Conservation (phyloP, 768 basidiomycete species). For the Cubamyces lactineus region DNA sequence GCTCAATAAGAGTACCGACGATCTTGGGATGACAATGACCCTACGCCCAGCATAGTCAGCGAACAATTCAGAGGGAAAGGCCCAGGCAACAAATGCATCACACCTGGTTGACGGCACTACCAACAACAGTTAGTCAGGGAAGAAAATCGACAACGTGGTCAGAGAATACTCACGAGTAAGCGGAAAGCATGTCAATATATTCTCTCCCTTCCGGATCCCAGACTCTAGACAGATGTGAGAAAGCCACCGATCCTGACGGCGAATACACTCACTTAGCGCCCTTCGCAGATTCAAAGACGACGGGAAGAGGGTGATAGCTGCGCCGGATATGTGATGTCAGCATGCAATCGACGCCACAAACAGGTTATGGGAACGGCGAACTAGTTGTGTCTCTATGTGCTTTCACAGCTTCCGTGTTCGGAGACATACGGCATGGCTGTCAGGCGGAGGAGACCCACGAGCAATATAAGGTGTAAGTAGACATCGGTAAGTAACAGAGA, state of each 20-base stretch:
- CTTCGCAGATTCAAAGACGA: constrained; percentile 88
- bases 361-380: constrained; percentile 12
- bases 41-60: constrained; percentile 35
- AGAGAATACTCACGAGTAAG: constrained; percentile 78
- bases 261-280: constrained; percentile 82
- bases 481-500: constrained; percentile 4
- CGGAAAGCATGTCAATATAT: constrained; percentile 98
- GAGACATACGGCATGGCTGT: constrained; percentile 15
- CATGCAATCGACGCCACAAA: not conserved
- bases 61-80: not conserved
- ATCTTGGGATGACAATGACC: constrained; percentile 94
- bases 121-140: not conserved
- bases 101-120: constrained; percentile 86
- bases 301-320: constrained; percentile 95
- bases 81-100: constrained; percentile 27
- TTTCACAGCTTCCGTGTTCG: constrained; percentile 13
- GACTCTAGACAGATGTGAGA: constrained; percentile 50
- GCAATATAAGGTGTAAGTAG: not conserved
- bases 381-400: constrained; percentile 11
- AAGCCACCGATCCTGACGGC: constrained; percentile 27
- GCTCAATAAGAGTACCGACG: constrained; percentile 76
- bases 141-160: constrained; percentile 6
- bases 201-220: constrained; percentile 96
- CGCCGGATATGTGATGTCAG: constrained; percentile 22
- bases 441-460: constrained; percentile 3